phyloP scores from a whole-genome alignment of 2,329 filamentous ascomycete genomes.

The Amylocarpus encephaloides region DNA sequence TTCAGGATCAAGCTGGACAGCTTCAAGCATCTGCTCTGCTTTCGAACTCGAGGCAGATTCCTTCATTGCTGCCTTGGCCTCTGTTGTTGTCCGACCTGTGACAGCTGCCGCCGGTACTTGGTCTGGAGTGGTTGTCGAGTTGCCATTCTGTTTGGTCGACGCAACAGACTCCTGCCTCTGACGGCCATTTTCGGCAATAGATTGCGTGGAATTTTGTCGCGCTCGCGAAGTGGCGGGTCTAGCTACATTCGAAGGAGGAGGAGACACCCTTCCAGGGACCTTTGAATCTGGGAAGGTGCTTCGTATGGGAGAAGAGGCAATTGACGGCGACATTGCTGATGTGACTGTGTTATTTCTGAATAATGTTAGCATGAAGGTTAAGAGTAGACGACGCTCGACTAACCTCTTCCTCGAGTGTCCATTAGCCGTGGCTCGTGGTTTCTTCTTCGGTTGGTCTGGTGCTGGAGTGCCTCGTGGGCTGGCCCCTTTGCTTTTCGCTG shows the following conservation, averaged over 20 bases:
- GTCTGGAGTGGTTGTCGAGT: constrained; percentile 31
- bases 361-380: constrained; percentile 14
- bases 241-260: constrained; percentile 47
- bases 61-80: constrained; percentile 49
- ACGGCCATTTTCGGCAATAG: constrained; percentile 48
- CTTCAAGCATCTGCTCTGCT: constrained; percentile 29
- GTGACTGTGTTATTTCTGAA: constrained; percentile 41
- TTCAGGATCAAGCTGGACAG: constrained; percentile 32
- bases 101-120: constrained; percentile 23
- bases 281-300: constrained; percentile 59
- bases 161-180: constrained; percentile 53
- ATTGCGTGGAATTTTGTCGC: constrained; percentile 67
- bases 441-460: constrained; percentile 62
- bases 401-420: constrained; percentile 75
- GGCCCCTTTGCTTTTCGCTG: constrained; percentile 50
- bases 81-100: constrained; percentile 34
- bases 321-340: constrained; percentile 57
- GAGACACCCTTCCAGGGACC: constrained; percentile 47
- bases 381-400: constrained; percentile 25
- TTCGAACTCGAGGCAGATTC: constrained; percentile 35
- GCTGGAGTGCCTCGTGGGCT: constrained; percentile 66
- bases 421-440: constrained; percentile 60
- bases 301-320: constrained; percentile 70
- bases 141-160: constrained; percentile 55
- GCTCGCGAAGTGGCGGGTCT: constrained; percentile 64